These are phyloP conservation scores for Hypoxylon lienhwacheense DNA, from an alignment of 495 filamentous ascomycete genomes.

Conservation along the genomic window DNA sequence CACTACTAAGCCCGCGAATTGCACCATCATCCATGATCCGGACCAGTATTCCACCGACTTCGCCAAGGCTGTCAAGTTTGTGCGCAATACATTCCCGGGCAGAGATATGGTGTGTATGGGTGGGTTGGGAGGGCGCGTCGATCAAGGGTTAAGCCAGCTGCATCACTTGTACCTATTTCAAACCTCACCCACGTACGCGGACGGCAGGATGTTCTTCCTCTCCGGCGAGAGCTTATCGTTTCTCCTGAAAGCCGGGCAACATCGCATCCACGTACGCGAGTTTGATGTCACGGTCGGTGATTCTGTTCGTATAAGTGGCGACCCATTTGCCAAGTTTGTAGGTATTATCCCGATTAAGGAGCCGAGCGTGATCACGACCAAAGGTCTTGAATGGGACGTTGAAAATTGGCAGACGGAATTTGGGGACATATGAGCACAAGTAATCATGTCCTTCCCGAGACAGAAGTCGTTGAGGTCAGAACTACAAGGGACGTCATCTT, in stretches of 20 bases:
- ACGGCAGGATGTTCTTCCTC: slow-evolving; percentile 65
- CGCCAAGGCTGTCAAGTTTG: slow-evolving; percentile 58
- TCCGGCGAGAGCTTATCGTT: slow-evolving; percentile 80
- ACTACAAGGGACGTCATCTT: slow-evolving; percentile 75
- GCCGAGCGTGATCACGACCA: slow-evolving; percentile 70
- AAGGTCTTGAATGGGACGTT: slow-evolving; percentile 90
- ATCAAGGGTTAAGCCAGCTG: slow-evolving; percentile 86
- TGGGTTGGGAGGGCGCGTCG: slow-evolving; percentile 83
- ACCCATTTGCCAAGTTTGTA: slow-evolving; percentile 63
- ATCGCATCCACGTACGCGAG: slow-evolving; percentile 65
- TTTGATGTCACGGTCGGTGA: slow-evolving; percentile 24
- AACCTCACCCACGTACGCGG: slow-evolving; percentile 45
- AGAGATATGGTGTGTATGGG: slow-evolving; percentile 70
- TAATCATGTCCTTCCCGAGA: slow-evolving; percentile 70
- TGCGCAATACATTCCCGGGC: slow-evolving; percentile 39
- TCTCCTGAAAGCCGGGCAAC: slow-evolving; percentile 67
- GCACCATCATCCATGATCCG: slow-evolving; percentile 61
- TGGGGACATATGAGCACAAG: slow-evolving; percentile 89
- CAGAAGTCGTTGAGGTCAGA: slow-evolving; percentile 57
- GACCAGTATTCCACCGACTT: slow-evolving; percentile 87
- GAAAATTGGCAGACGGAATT: slow-evolving; percentile 76
- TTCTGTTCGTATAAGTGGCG: slow-evolving; percentile 46
- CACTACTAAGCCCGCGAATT: slow-evolving; percentile 47
- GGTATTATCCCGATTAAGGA: slow-evolving; percentile 84
- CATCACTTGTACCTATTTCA: slow-evolving; percentile 73